phyloP scores from a whole-genome alignment of 2,329 filamentous ascomycete genomes.

The Aspergillus sp. region DNA sequence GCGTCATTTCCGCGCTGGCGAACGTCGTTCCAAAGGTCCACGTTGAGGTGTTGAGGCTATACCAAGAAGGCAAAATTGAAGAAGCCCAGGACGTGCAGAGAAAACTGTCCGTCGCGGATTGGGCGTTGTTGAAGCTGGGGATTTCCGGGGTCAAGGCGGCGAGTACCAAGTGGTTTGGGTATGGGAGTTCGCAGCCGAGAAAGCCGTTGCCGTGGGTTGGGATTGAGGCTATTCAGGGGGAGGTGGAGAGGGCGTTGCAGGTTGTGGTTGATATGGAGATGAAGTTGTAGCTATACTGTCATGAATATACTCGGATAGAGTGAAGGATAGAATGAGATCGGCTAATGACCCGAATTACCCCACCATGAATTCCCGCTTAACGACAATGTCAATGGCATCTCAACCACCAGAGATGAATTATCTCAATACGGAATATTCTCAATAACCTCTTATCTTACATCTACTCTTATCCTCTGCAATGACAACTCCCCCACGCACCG shows the following conservation, averaged over 20 bases:
- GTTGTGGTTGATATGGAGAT: neutral
- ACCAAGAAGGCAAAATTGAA: slow-evolving; percentile 49
- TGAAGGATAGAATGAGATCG: no score
- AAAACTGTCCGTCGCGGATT: slow-evolving; percentile 63
- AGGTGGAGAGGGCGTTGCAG: slow-evolving; percentile 28
- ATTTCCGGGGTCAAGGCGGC: slow-evolving; percentile 55
- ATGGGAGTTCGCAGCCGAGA: slow-evolving; percentile 53
- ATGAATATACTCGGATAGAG: no score
- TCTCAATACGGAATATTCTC: no score
- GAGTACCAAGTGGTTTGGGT: slow-evolving; percentile 59
- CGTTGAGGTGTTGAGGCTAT: slow-evolving; percentile 56
- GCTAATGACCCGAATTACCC: no score
- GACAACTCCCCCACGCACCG: no score
- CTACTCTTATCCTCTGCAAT: no score
- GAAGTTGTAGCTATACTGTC: no score
- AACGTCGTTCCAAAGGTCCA: slow-evolving; percentile 55
- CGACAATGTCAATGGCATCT: no score
- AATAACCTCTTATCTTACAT: no score
- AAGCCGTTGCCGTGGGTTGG: slow-evolving; percentile 52
- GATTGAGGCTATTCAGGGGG: slow-evolving; percentile 31
- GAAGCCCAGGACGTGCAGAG: slow-evolving; percentile 59
- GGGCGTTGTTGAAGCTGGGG: slow-evolving; percentile 58
- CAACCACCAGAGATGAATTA: no score
- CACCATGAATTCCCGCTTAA: no score
- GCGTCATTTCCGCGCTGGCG: slow-evolving; percentile 54